Evolutionary conservation across 345 rosid genomes (phyloP).

Genomic region (Corchorus olitorius): DNA sequence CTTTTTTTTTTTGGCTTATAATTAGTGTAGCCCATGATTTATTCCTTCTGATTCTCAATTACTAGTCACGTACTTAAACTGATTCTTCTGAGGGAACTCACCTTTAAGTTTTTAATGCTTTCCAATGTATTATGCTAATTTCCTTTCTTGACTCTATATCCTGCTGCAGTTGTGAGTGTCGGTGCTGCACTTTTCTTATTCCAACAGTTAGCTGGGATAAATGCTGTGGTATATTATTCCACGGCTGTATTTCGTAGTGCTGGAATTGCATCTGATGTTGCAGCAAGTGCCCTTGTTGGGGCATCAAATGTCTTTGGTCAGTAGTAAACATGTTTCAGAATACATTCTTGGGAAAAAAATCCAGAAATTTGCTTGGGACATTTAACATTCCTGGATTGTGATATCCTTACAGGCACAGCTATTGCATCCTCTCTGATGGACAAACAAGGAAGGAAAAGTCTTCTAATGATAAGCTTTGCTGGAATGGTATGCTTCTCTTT

Average conservation of each 20-base stretch:
- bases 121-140: slow-evolving; percentile 1
- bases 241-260: slow-evolving; percentile 93
- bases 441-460: slow-evolving; percentile 94
- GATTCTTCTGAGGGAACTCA: neutral
- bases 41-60: slow-evolving; percentile 7
- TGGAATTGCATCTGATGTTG: slow-evolving; percentile 92
- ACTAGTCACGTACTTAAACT: neutral
- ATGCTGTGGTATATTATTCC: slow-evolving; percentile 97
- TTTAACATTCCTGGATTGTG: slow-evolving; percentile 14
- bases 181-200: slow-evolving; percentile 97
- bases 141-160: slow-evolving; percentile 8
- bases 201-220: slow-evolving; percentile 99
- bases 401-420: slow-evolving; percentile 69
- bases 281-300: slow-evolving; percentile 99
- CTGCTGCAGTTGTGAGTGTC: slow-evolving; percentile 88
- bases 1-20: neutral
- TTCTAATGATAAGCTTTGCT: slow-evolving; percentile 77
- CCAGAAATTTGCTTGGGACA: neutral
- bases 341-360: neutral
- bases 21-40: neutral
- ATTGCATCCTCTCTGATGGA: slow-evolving; percentile 98
- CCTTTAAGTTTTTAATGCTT: slow-evolving; percentile 7
- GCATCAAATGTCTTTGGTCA: slow-evolving; percentile 95
- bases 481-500: slow-evolving; percentile 68
- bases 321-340: slow-evolving; percentile 1